Evolutionary conservation across 2,329 filamentous ascomycete genomes (phyloP).

Genomic region (Colletotrichum australisinense): DNA sequence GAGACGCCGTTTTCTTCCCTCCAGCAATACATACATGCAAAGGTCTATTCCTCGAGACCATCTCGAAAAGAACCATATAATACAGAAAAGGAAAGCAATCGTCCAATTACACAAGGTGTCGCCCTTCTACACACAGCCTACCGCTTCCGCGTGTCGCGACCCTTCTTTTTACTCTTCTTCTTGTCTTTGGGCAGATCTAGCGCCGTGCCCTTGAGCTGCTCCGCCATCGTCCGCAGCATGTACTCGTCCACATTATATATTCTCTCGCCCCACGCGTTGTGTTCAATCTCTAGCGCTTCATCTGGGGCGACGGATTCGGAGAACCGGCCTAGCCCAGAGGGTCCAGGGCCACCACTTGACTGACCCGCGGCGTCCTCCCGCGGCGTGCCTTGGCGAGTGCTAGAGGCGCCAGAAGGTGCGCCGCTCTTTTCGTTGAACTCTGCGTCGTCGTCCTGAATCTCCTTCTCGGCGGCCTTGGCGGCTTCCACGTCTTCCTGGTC

Average conservation of each 20-base stretch:
- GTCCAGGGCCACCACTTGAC: slow-evolving; percentile 41
- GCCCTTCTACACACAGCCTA: slow-evolving; percentile 36
- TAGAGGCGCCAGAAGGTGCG: slow-evolving; percentile 60
- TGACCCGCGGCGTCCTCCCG: slow-evolving; percentile 49
- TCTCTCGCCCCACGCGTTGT: slow-evolving; percentile 68
- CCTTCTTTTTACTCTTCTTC: slow-evolving; percentile 70
- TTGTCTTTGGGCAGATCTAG: slow-evolving; percentile 74
- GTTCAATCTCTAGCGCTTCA: slow-evolving; percentile 57
- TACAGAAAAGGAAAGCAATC: slow-evolving; percentile 5
- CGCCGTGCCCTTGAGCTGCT: slow-evolving; percentile 67
- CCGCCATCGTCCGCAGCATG: slow-evolving; percentile 77
- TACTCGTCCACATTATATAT: slow-evolving; percentile 79
- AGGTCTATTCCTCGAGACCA: slow-evolving; percentile 21
- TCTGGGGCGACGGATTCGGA: slow-evolving; percentile 49
- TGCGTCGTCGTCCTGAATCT: slow-evolving; percentile 86
- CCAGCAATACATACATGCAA: slow-evolving; percentile 12
- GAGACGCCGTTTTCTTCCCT: slow-evolving; percentile 9
- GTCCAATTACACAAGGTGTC: neutral
- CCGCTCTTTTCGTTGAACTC: slow-evolving; percentile 79
- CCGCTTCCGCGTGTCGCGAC: slow-evolving; percentile 67
- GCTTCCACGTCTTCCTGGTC: slow-evolving; percentile 92
- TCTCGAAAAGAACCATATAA: slow-evolving; percentile 8
- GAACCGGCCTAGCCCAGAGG: slow-evolving; percentile 51
- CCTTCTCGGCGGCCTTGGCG: slow-evolving; percentile 87
- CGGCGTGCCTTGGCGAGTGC: slow-evolving; percentile 63